Evolutionary conservation across 2,329 filamentous ascomycete species (phyloP).

Genomic region (Fusarium nematophilum): DNA sequence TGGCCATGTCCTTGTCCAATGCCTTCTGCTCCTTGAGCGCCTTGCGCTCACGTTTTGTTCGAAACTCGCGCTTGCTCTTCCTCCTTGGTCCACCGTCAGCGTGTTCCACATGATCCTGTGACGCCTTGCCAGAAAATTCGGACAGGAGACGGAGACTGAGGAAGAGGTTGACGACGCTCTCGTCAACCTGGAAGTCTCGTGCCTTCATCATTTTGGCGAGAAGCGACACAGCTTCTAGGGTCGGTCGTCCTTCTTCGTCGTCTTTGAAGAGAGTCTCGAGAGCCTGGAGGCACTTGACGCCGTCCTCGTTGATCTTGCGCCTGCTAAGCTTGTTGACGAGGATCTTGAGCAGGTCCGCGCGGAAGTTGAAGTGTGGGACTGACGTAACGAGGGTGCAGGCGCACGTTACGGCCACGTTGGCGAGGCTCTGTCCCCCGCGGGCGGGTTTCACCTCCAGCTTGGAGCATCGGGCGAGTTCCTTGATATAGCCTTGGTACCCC

Average conservation of each 20-base stretch:
- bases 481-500: conserved; percentile 87
- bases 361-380: conserved; percentile 98
- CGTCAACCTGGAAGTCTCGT: conserved; percentile 83
- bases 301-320: conserved; percentile 78
- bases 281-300: conserved; percentile 79
- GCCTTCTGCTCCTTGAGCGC: conserved; percentile 84
- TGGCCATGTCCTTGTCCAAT: conserved; percentile 91
- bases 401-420: conserved; percentile 84
- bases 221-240: conserved; percentile 85
- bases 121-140: conserved; percentile 88
- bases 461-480: conserved; percentile 76
- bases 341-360: conserved; percentile 87
- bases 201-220: conserved; percentile 96
- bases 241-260: conserved; percentile 90
- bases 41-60: conserved; percentile 90
- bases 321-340: conserved; percentile 84
- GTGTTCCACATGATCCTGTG: conserved; percentile 77
- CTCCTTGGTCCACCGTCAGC: conserved; percentile 64
- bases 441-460: conserved; percentile 61
- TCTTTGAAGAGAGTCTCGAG: conserved; percentile 84
- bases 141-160: conserved; percentile 88
- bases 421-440: conserved; percentile 62
- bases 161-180: conserved; percentile 90
- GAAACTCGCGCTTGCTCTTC: conserved; percentile 79
- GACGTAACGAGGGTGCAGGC: conserved; percentile 82